A percentile compares a stretch with the other conserved stretches of the same genome.
phyloP scores from a whole-genome alignment of 2,329 filamentous ascomycete species.

The Ambrosiella beaveri region DNA sequence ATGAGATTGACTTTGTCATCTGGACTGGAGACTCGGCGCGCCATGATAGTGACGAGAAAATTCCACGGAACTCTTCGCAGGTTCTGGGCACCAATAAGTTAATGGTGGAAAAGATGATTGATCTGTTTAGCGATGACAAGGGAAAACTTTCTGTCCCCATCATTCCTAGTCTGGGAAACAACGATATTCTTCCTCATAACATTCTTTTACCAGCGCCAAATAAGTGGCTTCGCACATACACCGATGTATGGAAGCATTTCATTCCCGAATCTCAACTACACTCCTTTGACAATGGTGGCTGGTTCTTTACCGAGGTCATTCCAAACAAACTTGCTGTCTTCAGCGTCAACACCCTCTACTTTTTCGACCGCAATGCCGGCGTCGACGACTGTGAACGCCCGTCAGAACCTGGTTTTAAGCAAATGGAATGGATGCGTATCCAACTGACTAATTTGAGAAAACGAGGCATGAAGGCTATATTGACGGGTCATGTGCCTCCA shows the following conservation, averaged over 20 bases:
- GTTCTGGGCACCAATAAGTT: conserved; percentile 63
- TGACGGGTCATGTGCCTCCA: conserved; percentile 88
- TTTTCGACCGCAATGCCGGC: conserved; percentile 84
- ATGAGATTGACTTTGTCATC: conserved; percentile 72
- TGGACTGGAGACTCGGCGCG: conserved; percentile 87
- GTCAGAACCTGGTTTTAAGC: conserved; percentile 75
- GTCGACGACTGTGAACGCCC: conserved; percentile 72
- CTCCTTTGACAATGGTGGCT: conserved; percentile 79
- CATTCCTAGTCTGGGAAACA: conserved; percentile 85
- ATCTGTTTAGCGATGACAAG: conserved; percentile 49
- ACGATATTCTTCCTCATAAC: conserved; percentile 94
- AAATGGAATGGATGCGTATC: conserved; percentile 88
- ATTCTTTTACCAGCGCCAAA: conserved; percentile 78
- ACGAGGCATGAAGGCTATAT: conserved; percentile 79
- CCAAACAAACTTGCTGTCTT: conserved; percentile 73
- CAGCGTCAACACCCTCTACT: conserved; percentile 91
- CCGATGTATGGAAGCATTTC: conserved; percentile 65
- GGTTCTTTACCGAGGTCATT: conserved; percentile 88
- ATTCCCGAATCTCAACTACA: conserved; percentile 87
- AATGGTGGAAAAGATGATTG: conserved; percentile 58
- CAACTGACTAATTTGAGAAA: conserved; percentile 71
- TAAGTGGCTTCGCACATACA: conserved; percentile 61
- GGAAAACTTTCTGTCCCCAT: conserved; percentile 53
- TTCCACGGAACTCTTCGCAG: conserved; percentile 58
- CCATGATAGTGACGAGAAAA: conserved; percentile 70